phyloP scores from a whole-genome alignment of 2,329 filamentous ascomycete genomes.

The Arthrobotrys musiformis region DNA sequence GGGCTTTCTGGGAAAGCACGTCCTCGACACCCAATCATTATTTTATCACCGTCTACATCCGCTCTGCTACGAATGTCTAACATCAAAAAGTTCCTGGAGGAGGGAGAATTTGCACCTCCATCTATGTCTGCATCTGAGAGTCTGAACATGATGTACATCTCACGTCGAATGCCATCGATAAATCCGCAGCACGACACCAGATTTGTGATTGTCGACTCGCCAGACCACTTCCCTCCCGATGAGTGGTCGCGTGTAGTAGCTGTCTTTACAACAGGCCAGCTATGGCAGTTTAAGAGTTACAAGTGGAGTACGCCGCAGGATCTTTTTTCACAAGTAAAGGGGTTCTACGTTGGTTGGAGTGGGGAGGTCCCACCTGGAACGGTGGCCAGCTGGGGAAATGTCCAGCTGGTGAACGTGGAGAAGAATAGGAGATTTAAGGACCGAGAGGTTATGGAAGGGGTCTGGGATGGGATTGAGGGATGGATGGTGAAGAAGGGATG shows the following conservation, averaged over 20 bases:
- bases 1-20: slow-evolving; percentile 68
- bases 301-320: slow-evolving; percentile 92
- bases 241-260: slow-evolving; percentile 96
- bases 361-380: slow-evolving; percentile 81
- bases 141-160: slow-evolving; percentile 82
- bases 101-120: slow-evolving; percentile 80
- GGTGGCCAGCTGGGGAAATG: slow-evolving; percentile 85
- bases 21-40: slow-evolving; percentile 77
- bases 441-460: slow-evolving; percentile 88
- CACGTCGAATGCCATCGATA: slow-evolving; percentile 77
- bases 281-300: slow-evolving; percentile 99
- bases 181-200: slow-evolving; percentile 79
- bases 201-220: slow-evolving; percentile 94
- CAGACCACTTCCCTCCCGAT: slow-evolving; percentile 95
- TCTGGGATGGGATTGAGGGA: slow-evolving; percentile 89
- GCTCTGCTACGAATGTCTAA: slow-evolving; percentile 95
- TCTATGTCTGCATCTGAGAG: slow-evolving; percentile 71
- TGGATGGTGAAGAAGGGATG: slow-evolving; percentile 89
- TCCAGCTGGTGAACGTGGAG: slow-evolving; percentile 82
- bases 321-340: slow-evolving; percentile 86
- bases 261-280: slow-evolving; percentile 96
- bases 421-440: slow-evolving; percentile 89
- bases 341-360: slow-evolving; percentile 90
- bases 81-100: slow-evolving; percentile 90
- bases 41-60: slow-evolving; percentile 94